A percentile compares a stretch with the other conserved stretches of the same genome.
phyloP scores from a whole-genome alignment of 139 green algal genomes.

The Spirogloea muscicola region DNA sequence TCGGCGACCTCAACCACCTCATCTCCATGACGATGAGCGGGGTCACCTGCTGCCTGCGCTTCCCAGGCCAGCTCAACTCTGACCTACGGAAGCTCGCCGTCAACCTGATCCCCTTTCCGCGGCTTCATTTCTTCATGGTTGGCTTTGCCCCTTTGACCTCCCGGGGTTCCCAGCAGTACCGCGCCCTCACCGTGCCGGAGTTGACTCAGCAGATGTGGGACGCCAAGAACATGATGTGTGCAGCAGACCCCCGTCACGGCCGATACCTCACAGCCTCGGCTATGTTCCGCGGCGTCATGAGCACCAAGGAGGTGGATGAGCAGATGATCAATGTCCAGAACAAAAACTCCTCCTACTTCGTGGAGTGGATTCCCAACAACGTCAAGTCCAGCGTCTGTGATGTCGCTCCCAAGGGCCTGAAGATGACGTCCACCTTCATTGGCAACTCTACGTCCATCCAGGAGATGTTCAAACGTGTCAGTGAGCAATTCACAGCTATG shows the following conservation, averaged over 20 bases:
- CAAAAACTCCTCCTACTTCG: conserved; percentile 99
- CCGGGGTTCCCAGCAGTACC: conserved; percentile 95
- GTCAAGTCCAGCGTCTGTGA: conserved; percentile 96
- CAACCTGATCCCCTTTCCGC: conserved; percentile 98
- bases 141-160: conserved; percentile 95
- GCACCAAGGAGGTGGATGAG: conserved; percentile 98
- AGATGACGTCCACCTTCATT: conserved; percentile 96
- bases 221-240: conserved; percentile 99
- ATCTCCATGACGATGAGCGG: conserved; percentile 99
- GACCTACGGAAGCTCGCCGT: conserved; percentile 98
- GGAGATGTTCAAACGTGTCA: conserved; percentile 78
- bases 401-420: conserved; percentile 93
- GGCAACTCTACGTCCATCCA: conserved; percentile 93
- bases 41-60: conserved; percentile 98
- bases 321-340: conserved; percentile 99
- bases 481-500: conserved; percentile 99
- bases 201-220: conserved; percentile 99
- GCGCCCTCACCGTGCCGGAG: conserved; percentile 91
- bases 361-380: conserved; percentile 99
- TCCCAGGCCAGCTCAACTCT: conserved; percentile 98
- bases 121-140: conserved; percentile 99
- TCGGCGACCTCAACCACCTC: conserved; percentile 81
- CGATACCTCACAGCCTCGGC: conserved; percentile 96
- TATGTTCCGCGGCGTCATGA: conserved; percentile 95
- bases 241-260: conserved; percentile 93